These are phyloP conservation scores for Physcia stellaris DNA, from an alignment of 495 filamentous ascomycete species.

Conservation along the genomic window DNA sequence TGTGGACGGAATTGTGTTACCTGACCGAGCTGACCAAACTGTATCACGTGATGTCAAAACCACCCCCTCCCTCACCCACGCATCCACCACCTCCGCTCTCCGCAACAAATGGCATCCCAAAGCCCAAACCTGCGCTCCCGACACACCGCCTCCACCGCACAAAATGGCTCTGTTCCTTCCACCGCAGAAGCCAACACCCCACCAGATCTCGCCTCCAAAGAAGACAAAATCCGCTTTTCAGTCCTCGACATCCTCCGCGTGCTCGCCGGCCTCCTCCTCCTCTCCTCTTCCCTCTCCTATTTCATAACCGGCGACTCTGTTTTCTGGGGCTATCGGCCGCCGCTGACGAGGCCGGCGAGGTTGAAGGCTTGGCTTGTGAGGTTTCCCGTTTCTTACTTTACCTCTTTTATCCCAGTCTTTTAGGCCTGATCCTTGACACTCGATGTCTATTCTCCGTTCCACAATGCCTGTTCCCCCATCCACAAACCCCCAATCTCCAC, in stretches of 20 bases:
- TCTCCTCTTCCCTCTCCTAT: slow-evolving; percentile 61
- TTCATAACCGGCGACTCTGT: slow-evolving; percentile 64
- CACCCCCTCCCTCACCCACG: too few species aligned
- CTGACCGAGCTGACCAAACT: too few species aligned
- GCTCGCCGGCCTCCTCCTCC: slow-evolving; percentile 51
- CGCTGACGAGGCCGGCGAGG: slow-evolving; percentile 47
- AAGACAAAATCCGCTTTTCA: slow-evolving; percentile 13
- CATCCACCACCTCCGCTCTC: too few species aligned
- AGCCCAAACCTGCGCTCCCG: too few species aligned
- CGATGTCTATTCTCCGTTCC: background rate
- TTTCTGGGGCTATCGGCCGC: slow-evolving; percentile 55
- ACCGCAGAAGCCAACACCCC: too few species aligned
- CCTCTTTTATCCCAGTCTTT: background rate
- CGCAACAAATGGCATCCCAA: too few species aligned
- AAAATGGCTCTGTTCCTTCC: too few species aligned
- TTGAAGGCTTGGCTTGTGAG: slow-evolving; percentile 51
- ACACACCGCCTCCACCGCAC: too few species aligned
- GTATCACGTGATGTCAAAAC: too few species aligned
- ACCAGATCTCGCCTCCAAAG: too few species aligned
- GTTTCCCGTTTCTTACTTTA: slow-evolving; percentile 4
- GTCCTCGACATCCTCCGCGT: slow-evolving; percentile 65
- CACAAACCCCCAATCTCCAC: slow-evolving; percentile 2
- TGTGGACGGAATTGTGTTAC: too few species aligned
- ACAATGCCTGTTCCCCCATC: background rate
- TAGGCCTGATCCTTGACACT: too few species aligned